These are phyloP conservation scores for Eucalyptus cladocalyx DNA, from an alignment of 345 rosid species.

Conservation along the genomic window DNA sequence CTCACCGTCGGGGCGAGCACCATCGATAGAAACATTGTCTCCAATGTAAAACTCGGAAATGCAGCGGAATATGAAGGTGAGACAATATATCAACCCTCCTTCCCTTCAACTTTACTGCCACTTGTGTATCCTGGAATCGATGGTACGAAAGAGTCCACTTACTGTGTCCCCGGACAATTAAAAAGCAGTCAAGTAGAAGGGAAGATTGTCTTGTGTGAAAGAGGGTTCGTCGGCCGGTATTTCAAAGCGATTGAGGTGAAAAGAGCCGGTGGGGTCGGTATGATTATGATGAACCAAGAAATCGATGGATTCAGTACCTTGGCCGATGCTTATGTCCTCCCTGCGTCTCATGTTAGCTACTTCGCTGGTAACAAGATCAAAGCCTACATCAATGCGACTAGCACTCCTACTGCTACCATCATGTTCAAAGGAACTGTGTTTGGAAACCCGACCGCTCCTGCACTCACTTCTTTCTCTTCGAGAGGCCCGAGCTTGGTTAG, in stretches of 20 bases:
- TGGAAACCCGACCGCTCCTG: background rate
- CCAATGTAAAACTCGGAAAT: background rate
- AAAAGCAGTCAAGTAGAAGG: background rate
- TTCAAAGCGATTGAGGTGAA: background rate
- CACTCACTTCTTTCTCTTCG: background rate
- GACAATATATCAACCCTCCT: background rate
- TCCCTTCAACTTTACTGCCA: background rate
- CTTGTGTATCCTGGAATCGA: background rate
- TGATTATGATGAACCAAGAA: background rate
- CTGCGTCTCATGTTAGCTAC: background rate
- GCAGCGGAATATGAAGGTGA: background rate
- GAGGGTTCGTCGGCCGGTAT: background rate
- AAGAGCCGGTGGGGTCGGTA: background rate
- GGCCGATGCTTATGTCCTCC: background rate
- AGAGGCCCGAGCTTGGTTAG: background rate
- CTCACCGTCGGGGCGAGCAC: background rate
- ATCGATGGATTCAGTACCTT: background rate
- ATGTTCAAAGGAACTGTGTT: background rate
- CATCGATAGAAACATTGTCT: background rate
- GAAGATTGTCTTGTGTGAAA: background rate
- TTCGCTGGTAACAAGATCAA: background rate
- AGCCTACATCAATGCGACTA: background rate
- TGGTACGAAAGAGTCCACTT: rapidly evolving
- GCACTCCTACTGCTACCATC: background rate
- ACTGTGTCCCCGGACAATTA: background rate